Conservation (phyloP, 768 basidiomycete genomes). For the Lactarius quietus region DNA sequence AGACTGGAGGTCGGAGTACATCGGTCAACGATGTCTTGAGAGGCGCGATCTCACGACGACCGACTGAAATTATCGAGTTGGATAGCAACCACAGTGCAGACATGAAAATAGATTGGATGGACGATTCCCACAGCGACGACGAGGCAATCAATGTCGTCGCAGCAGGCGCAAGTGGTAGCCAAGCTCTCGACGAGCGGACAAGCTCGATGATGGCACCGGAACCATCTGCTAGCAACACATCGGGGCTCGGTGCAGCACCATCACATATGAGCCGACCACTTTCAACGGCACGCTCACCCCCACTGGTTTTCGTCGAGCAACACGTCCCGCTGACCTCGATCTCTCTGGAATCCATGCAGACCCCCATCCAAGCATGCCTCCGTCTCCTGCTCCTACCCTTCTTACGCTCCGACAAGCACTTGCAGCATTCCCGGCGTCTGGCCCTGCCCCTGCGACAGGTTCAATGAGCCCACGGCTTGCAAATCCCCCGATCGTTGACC, state of each 20-base stretch:
- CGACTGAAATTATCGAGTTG: conserved; percentile 32
- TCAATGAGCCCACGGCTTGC: conserved; percentile 16
- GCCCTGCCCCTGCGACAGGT: conserved; percentile 15
- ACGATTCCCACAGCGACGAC: conserved; percentile 67
- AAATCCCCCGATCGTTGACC: conserved; percentile 33
- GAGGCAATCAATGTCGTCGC: conserved; percentile 83
- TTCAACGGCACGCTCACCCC: conserved; percentile 26
- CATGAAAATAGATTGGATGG: conserved; percentile 63
- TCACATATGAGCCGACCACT: conserved; percentile 16
- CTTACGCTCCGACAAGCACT: conserved; percentile 65
- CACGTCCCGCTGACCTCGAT: conserved; percentile 67
- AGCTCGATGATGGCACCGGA: conserved; percentile 48
- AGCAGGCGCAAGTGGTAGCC: conserved; percentile 77
- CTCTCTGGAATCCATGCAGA: conserved; percentile 35
- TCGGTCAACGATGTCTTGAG: conserved; percentile 62
- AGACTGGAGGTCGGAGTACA: conserved; percentile 45
- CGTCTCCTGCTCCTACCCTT: conserved; percentile 61
- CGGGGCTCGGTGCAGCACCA: conserved; percentile 3
- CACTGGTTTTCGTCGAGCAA: conserved; percentile 34
- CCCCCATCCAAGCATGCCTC: conserved; percentile 33
- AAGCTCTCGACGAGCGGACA: conserved; percentile 79
- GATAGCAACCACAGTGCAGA: conserved; percentile 34
- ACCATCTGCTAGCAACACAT: conserved; percentile 28
- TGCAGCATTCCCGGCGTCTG: conserved; percentile 42
- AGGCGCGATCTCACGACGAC: conserved; percentile 40